Base-by-base conservation (phyloP, 2,329 filamentous ascomycete genomes). In the Metarhizium humberi region DNA sequence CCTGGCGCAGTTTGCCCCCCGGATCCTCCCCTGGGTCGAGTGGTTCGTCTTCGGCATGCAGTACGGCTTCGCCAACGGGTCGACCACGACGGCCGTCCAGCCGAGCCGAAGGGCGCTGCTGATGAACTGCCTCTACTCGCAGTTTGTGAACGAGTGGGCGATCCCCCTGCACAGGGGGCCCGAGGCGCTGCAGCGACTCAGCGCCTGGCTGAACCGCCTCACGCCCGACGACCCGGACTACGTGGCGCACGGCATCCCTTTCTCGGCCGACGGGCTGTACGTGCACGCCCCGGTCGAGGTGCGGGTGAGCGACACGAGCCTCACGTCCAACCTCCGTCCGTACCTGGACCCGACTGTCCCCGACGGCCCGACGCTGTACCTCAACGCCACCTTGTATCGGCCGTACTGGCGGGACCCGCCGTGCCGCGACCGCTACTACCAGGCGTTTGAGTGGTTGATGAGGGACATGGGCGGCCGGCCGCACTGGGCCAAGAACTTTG, bases 1-100 rank as follows among this genome's bases (percentile, higher is more conserved):
- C 64, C 68, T 94, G 10, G 83, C 87, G 2, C 88, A 92, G 58
- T 89, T 84, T 63, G 70, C 92, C 18, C 94, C 94, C 2, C 79
- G 82, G 49, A 80, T 95, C 55, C 77, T 96, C 6, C 94, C 92
- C 0, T 89, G 85, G 82, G 81, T 97, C 38, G 94, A 99, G 72
- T 94, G 91, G 88, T 92, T 96, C 68, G 88, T 97, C 55, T 96
- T 96, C 64, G 91, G 92, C 63, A 90, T 97, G 88, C 92, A 97
- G 71, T 97, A 96, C 69, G 92, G 92, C 52, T 96, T 96, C 78
- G 77, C 77, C 38, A 81, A 89, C 58, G 84, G 84, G 51, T 79
- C 78, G 3, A 78, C 79, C 53, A 87, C 84, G 45, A 78, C 79
- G n/a, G 92, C 87, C 6, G 82, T 96, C 18, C 88, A 96, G 70